Evolutionary conservation across 2,329 filamentous ascomycete species (phyloP).

Genomic region (Talaromyces sp.): DNA sequence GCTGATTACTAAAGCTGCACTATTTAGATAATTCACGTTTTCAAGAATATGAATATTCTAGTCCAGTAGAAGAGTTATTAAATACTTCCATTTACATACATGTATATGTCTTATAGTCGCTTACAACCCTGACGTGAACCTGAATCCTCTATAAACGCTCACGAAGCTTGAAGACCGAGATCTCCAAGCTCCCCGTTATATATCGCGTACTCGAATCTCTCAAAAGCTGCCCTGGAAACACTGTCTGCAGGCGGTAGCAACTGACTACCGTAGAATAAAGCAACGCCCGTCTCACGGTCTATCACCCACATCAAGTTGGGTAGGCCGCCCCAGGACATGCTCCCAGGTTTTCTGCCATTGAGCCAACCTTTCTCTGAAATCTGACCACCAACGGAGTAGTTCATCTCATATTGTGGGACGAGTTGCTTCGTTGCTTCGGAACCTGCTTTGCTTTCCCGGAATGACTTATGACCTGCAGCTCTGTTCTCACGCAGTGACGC

Average conservation of each 20-base stretch:
- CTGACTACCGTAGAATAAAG: conserved; percentile 6
- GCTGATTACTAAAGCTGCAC: no score
- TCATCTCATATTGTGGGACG: conserved; percentile 5
- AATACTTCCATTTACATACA: background rate
- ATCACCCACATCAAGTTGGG: conserved; percentile 11
- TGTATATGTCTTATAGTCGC: background rate
- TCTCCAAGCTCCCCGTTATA: conserved; percentile 12
- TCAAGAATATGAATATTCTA: no score
- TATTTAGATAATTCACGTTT: no score
- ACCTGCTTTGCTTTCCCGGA: conserved; percentile 11
- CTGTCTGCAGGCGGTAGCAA: conserved; percentile 4
- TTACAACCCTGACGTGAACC: background rate
- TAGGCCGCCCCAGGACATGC: conserved; percentile 10
- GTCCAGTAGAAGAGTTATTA: no score
- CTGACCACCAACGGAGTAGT: conserved; percentile 9
- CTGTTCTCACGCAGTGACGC: conserved; percentile 2
- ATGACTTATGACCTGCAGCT: background rate
- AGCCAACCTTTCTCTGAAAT: conserved; percentile 10
- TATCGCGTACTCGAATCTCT: conserved; percentile 14
- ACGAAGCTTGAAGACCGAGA: background rate
- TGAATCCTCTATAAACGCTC: background rate
- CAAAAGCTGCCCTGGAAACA: background rate
- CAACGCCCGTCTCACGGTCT: conserved; percentile 11
- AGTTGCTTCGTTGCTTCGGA: conserved; percentile 3
- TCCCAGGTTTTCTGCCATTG: conserved; percentile 10